phyloP scores from a whole-genome alignment of 805 yeast species.

The Priceomyces fermenticarens region DNA sequence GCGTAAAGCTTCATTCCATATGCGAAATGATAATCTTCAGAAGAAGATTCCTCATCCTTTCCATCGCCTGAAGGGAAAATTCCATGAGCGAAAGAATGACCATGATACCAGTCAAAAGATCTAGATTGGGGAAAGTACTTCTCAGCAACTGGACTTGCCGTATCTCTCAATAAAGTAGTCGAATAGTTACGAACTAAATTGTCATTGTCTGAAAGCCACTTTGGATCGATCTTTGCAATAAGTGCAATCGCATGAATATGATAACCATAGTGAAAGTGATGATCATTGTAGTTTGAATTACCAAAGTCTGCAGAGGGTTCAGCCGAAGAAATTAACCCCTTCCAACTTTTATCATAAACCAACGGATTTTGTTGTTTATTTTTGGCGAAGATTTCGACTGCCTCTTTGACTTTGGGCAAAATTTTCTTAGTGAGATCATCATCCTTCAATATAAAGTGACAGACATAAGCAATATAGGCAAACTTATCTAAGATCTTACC shows the following conservation, averaged over 20 bases:
- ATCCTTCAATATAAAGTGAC: slow-evolving; percentile 64
- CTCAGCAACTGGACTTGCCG: slow-evolving; percentile 59
- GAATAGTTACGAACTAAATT: slow-evolving; percentile 46
- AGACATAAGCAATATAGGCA: slow-evolving; percentile 78
- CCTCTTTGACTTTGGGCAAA: slow-evolving; percentile 58
- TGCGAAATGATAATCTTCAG: slow-evolving; percentile 71
- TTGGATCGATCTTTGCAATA: slow-evolving; percentile 50
- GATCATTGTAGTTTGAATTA: slow-evolving; percentile 69
- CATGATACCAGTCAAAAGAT: slow-evolving; percentile 71
- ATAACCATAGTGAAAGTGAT: slow-evolving; percentile 75
- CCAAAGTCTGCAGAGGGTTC: slow-evolving; percentile 67
- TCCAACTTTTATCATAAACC: slow-evolving; percentile 76
- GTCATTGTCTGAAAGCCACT: slow-evolving; percentile 30
- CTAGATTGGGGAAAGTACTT: slow-evolving; percentile 62
- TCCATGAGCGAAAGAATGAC: slow-evolving; percentile 81
- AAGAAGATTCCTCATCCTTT: slow-evolving; percentile 69
- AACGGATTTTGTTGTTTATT: slow-evolving; percentile 74
- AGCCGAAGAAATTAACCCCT: slow-evolving; percentile 73
- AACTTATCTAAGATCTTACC: slow-evolving; percentile 89
- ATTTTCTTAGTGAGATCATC: slow-evolving; percentile 46
- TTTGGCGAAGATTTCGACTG: slow-evolving; percentile 63
- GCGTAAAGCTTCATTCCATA: slow-evolving; percentile 71
- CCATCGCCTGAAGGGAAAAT: slow-evolving; percentile 70
- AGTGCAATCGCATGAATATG: slow-evolving; percentile 71
- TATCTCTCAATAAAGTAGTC: slow-evolving; percentile 60